Conservation (phyloP, 1,284 basidiomycete species). For the Trametes versicolor region DNA sequence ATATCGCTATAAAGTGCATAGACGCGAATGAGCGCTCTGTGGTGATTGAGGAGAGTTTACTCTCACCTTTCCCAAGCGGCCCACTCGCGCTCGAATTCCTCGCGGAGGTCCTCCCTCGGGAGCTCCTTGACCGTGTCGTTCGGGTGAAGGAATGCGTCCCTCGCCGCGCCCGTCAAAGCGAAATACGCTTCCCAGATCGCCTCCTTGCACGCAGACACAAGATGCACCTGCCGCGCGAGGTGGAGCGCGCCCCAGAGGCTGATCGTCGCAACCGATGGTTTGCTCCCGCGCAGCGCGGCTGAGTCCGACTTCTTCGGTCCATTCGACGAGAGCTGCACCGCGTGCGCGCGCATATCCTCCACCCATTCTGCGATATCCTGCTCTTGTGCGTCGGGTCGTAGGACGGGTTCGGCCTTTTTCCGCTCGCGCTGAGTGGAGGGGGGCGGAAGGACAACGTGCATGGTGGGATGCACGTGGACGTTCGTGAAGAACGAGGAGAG, state of each 20-base stretch:
- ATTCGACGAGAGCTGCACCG: constrained; percentile 25
- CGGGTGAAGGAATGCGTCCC: constrained; percentile 8
- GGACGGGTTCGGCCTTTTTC: constrained; percentile 3
- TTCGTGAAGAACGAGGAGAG: constrained; percentile 67
- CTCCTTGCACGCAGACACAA: constrained; percentile 69
- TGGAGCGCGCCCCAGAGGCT: constrained; percentile 68
- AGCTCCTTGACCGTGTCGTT: constrained; percentile 18
- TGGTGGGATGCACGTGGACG: constrained; percentile 58
- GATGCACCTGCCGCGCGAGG: constrained; percentile 63
- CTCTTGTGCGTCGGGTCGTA: constrained; percentile 14
- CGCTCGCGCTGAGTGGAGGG: constrained; percentile 47
- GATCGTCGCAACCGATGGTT: constrained; percentile 35
- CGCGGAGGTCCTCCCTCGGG: constrained; percentile 52
- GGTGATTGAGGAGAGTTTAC: not conserved
- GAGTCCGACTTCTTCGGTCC: constrained; percentile 20
- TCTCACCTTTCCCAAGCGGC: constrained; percentile 73
- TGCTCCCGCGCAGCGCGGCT: constrained; percentile 21
- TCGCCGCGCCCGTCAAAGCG: constrained; percentile 44
- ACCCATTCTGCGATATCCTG: constrained; percentile 23
- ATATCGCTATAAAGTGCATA: constrained; percentile 63
- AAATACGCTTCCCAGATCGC: constrained; percentile 74
- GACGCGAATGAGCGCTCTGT: not conserved
- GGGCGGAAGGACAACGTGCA: constrained; percentile 66
- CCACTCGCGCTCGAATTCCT: constrained; percentile 75
- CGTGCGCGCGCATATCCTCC: constrained; percentile 29